phyloP scores from a whole-genome alignment of 73 alveolate genomes.

The Loxodes magnus region DNA sequence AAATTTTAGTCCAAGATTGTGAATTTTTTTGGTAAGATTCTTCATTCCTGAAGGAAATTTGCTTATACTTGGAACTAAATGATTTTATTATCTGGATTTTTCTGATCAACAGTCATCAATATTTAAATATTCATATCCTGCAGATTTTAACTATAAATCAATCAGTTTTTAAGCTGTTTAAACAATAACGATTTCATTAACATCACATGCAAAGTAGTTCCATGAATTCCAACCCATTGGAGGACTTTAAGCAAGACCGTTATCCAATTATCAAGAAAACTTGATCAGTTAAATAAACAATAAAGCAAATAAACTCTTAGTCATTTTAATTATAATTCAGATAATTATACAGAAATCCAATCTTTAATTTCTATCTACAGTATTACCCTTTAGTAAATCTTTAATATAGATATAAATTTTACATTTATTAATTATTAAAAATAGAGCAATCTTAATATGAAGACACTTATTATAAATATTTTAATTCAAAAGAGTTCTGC shows the following conservation, averaged over 20 bases:
- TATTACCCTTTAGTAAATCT: no score
- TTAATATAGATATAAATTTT: no score
- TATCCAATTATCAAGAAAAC: no score
- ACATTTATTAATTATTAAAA: no score
- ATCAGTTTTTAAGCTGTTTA: constrained; percentile 52
- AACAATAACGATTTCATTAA: constrained; percentile 40
- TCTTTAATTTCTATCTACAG: no score
- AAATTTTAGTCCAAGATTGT: constrained; percentile 53
- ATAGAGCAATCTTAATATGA: no score
- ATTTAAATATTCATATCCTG: constrained; percentile 58
- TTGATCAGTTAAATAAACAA: no score
- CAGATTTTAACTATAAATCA: constrained; percentile 40
- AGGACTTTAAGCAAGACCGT: constrained; percentile 62
- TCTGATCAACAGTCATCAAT: constrained; percentile 80
- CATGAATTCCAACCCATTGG: constrained; percentile 89
- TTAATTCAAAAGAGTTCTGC: no score
- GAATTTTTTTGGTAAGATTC: constrained; percentile 54
- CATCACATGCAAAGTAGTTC: constrained; percentile 75
- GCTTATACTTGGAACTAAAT: constrained; percentile 32
- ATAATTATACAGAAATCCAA: no score
- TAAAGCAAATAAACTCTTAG: no score
- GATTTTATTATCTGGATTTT: constrained; percentile 18
- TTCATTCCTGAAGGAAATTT: constrained; percentile 72
- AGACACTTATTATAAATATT: no score
- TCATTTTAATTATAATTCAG: no score